phyloP scores from a whole-genome alignment of 2,329 filamentous ascomycete species.

The Nigrospora sphaerica region DNA sequence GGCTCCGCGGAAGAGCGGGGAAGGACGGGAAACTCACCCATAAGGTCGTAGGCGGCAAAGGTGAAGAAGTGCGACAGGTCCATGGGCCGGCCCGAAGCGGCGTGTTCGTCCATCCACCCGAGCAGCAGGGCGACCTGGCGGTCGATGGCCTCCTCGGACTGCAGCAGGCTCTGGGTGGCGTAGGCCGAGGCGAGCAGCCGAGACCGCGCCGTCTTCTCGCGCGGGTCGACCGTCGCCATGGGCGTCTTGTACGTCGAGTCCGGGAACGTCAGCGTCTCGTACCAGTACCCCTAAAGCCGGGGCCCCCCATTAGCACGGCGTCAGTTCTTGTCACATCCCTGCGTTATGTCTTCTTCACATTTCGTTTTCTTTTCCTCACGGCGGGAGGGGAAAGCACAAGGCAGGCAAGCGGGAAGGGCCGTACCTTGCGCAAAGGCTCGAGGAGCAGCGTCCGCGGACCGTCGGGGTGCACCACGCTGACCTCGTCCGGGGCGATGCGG shows the following conservation, averaged over 20 bases:
- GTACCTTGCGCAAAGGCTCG: slow-evolving; percentile 22
- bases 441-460: slow-evolving; percentile 28
- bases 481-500: slow-evolving; percentile 33
- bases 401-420: background rate
- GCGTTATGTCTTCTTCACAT: too few species aligned
- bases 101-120: slow-evolving; percentile 11
- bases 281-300: slow-evolving; percentile 20
- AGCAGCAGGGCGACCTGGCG: slow-evolving; percentile 8
- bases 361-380: too few species aligned
- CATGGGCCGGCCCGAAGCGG: slow-evolving; percentile 6
- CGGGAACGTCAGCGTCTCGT: slow-evolving; percentile 27
- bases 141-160: slow-evolving; percentile 11
- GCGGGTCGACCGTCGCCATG: slow-evolving; percentile 29
- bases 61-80: slow-evolving; percentile 14
- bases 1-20: too few species aligned
- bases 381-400: too few species aligned
- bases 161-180: slow-evolving; percentile 21
- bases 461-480: slow-evolving; percentile 34
- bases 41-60: slow-evolving; percentile 22
- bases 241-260: slow-evolving; percentile 31
- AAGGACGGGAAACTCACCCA: slow-evolving; percentile 9
- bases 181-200: slow-evolving; percentile 25
- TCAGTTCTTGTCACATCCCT: background rate
- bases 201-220: slow-evolving; percentile 22
- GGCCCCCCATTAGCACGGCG: background rate